These are phyloP conservation scores for Xylona heveae DNA, from an alignment of 495 filamentous ascomycete species.

Conservation along the genomic window DNA sequence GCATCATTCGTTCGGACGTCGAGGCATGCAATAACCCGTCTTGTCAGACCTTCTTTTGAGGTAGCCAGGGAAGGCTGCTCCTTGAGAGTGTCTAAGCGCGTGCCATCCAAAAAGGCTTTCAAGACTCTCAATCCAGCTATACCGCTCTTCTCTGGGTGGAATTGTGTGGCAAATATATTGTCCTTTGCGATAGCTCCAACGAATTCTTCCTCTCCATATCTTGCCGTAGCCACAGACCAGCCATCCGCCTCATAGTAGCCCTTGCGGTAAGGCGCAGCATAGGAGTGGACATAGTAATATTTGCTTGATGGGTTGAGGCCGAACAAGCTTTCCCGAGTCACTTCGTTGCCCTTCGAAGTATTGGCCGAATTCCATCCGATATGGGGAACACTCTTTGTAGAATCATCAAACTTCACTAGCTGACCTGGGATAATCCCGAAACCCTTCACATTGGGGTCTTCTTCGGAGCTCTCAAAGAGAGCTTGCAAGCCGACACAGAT, in stretches of 20 bases:
- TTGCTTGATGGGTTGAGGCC: constrained; percentile 62
- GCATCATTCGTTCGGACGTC: constrained; percentile 93
- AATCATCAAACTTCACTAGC: constrained; percentile 56
- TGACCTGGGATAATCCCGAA: constrained; percentile 49
- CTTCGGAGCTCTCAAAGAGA: constrained; percentile 65
- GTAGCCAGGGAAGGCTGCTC: constrained; percentile 7
- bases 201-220: constrained; percentile 77
- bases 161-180: constrained; percentile 81
- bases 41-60: constrained; percentile 46
- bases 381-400: constrained; percentile 75
- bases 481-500: constrained; percentile 93
- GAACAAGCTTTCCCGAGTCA: constrained; percentile 36
- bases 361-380: constrained; percentile 94
- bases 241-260: constrained; percentile 54
- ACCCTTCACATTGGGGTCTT: constrained; percentile 46
- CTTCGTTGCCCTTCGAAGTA: constrained; percentile 22
- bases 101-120: constrained; percentile 63
- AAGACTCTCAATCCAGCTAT: constrained; percentile 66
- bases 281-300: constrained; percentile 97
- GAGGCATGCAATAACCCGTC: constrained; percentile 82
- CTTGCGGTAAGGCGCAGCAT: constrained; percentile 54
- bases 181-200: constrained; percentile 72
- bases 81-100: constrained; percentile 23
- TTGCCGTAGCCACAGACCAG: constrained; percentile 74
- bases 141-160: constrained; percentile 95